These are phyloP conservation scores for Centaurea solstitialis DNA, from an alignment of 129 eudicot species.

Conservation along the genomic window DNA sequence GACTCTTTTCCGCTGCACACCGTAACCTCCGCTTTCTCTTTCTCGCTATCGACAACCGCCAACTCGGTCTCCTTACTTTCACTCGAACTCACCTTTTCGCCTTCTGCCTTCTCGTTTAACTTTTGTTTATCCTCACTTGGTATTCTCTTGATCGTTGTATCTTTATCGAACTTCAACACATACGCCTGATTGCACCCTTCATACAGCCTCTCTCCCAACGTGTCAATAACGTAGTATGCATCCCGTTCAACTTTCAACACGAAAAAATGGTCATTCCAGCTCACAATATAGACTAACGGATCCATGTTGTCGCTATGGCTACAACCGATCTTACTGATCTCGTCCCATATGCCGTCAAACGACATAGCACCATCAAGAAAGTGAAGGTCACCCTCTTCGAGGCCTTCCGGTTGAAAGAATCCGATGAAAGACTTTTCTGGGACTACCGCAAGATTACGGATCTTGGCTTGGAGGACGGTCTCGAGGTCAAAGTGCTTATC, in stretches of 20 bases:
- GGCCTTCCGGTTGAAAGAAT: slow-evolving; percentile 80
- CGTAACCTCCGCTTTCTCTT: slow-evolving; percentile 26
- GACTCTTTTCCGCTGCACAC: slow-evolving; percentile 75
- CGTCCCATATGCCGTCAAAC: slow-evolving; percentile 93
- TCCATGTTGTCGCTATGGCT: slow-evolving; percentile 19
- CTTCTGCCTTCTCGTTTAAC: slow-evolving; percentile 43
- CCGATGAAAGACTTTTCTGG: slow-evolving; percentile 89
- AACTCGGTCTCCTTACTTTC: slow-evolving; percentile 27
- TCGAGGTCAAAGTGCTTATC: slow-evolving; percentile 97
- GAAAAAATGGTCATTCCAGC: slow-evolving; percentile 99
- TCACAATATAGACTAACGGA: slow-evolving; percentile 68
- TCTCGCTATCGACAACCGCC: slow-evolving; percentile 23
- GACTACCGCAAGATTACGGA: slow-evolving; percentile 57
- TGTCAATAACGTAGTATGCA: slow-evolving; percentile 85
- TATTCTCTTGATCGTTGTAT: slow-evolving; percentile 54
- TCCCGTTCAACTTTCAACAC: slow-evolving; percentile 77
- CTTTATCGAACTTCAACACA: slow-evolving; percentile 76
- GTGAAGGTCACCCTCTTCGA: slow-evolving; percentile 67
- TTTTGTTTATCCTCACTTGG: slow-evolving; percentile 35
- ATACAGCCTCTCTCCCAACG: slow-evolving; percentile 82
- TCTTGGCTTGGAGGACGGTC: slow-evolving; percentile 76
- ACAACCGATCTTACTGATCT: slow-evolving; percentile 50
- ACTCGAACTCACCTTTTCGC: slow-evolving; percentile 31
- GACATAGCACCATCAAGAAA: slow-evolving; percentile 96
- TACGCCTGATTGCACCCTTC: slow-evolving; percentile 94